A percentile compares a stretch with the other conserved stretches of the same genome.
Conservation (phyloP, 768 basidiomycete genomes). For the Mycena galopus region DNA sequence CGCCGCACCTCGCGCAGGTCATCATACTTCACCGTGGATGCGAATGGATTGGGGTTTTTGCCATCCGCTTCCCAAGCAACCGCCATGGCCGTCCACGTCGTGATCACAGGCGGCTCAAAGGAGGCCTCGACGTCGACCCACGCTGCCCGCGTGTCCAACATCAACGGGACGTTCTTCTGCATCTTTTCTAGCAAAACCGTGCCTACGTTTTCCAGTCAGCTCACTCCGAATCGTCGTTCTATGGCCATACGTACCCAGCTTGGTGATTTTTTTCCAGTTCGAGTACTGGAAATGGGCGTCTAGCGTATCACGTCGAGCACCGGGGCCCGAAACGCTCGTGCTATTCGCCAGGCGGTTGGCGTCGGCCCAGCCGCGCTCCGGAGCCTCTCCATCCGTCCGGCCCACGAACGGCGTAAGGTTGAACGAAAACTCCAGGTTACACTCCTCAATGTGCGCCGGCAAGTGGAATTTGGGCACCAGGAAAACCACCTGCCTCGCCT, state of each 20-base stretch:
- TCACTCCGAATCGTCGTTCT: no score
- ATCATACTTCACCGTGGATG: background rate
- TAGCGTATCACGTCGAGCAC: no score
- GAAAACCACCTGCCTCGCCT: background rate
- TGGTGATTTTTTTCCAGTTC: no score
- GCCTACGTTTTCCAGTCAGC: background rate
- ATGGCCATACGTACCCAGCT: no score
- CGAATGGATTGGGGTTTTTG: slow-evolving; percentile 28
- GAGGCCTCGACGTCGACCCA: background rate
- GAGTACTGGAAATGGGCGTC: no score
- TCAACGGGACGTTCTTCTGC: background rate
- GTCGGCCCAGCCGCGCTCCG: background rate
- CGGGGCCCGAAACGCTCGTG: no score
- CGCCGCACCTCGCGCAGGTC: slow-evolving; percentile 24
- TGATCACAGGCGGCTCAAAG: slow-evolving; percentile 40
- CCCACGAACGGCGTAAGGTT: background rate
- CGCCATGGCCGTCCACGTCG: slow-evolving; percentile 15
- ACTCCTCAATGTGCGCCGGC: no score
- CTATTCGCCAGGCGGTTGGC: no score
- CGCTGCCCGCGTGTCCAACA: background rate
- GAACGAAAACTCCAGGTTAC: no score
- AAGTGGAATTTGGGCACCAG: no score
- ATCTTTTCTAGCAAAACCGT: background rate
- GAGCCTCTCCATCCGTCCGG: background rate
- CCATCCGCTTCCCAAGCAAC: slow-evolving; percentile 27